A percentile compares a stretch with the other conserved stretches of the same genome.
Evolutionary conservation across 1,284 basidiomycete genomes (phyloP).

Genomic region (Fomitiporia mediterranea): DNA sequence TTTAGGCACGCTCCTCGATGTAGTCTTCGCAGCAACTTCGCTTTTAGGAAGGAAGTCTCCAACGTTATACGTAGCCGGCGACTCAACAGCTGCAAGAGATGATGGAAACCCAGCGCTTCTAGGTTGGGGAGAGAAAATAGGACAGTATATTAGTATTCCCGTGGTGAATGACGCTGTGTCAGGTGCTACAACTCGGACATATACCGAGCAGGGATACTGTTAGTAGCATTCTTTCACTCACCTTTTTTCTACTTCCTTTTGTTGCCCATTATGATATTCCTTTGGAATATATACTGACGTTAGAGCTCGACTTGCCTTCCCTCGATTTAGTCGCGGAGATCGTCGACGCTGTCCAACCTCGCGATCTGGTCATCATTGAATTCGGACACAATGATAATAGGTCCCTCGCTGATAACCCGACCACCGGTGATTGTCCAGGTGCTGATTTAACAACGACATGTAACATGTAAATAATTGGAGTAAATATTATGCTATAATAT

Average conservation of each 20-base stretch:
- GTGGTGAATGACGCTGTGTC: constrained; percentile 43
- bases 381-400: constrained; percentile 44
- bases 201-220: constrained; percentile 40
- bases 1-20: no score
- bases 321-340: constrained; percentile 30
- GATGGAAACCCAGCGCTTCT: constrained; percentile 13
- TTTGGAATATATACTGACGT: no score
- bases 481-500: neutral
- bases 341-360: constrained; percentile 5
- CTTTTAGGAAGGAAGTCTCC: neutral
- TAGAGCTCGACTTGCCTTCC: no score
- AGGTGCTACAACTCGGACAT: constrained; percentile 43
- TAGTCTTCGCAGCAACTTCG: neutral
- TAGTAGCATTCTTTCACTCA: neutral
- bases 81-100: constrained; percentile 35
- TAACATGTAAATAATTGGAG: constrained; percentile 1
- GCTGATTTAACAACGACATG: constrained; percentile 30
- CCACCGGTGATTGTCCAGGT: constrained; percentile 25
- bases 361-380: constrained; percentile 44
- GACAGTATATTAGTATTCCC: constrained; percentile 37
- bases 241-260: neutral
- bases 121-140: constrained; percentile 46
- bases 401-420: constrained; percentile 26
- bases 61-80: constrained; percentile 43
- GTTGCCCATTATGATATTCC: no score